Percentiles rank a stretch among this genome's conserved stretches.
Conservation (phyloP, 1,284 basidiomycete genomes). For the Melampsora americana region DNA sequence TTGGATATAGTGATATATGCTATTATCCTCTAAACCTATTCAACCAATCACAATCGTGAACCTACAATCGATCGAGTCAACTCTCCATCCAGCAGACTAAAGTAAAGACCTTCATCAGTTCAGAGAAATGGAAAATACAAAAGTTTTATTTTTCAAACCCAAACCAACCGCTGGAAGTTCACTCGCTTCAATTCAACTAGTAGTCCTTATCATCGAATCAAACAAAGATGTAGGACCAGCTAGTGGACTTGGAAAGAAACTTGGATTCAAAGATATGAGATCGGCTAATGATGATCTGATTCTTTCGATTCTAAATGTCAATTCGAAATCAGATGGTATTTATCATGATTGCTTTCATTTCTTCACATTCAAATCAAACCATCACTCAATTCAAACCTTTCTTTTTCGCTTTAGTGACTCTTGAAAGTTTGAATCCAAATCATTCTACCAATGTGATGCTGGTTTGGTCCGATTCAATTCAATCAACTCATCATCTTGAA, state of each 20-base stretch:
- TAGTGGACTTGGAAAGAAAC: conserved; percentile 48
- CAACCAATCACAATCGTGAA: no score
- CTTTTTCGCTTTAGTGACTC: background rate
- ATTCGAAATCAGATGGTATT: conserved; percentile 47
- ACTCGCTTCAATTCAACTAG: conserved; percentile 46
- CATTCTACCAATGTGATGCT: conserved; percentile 19
- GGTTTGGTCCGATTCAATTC: conserved; percentile 13
- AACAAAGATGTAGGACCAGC: conserved; percentile 50
- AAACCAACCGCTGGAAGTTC: conserved; percentile 13
- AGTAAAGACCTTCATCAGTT: no score
- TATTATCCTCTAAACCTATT: no score
- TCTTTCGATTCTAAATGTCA: conserved; percentile 48
- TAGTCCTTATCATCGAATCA: conserved; percentile 49
- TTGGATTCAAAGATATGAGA: conserved; percentile 52
- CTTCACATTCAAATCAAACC: background rate
- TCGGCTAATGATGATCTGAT: conserved; percentile 50
- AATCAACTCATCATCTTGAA: conserved; percentile 1
- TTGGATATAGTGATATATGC: no score
- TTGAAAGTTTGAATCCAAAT: conserved; percentile 20
- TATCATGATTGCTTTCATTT: background rate
- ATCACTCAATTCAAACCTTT: background rate
- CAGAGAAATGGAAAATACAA: background rate
- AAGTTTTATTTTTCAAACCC: conserved; percentile 24
- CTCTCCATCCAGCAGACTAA: no score
- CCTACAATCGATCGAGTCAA: no score